Evolutionary conservation across 108 stramenopile genomes (phyloP).

Genomic region (Nitzschia inconspicua): DNA sequence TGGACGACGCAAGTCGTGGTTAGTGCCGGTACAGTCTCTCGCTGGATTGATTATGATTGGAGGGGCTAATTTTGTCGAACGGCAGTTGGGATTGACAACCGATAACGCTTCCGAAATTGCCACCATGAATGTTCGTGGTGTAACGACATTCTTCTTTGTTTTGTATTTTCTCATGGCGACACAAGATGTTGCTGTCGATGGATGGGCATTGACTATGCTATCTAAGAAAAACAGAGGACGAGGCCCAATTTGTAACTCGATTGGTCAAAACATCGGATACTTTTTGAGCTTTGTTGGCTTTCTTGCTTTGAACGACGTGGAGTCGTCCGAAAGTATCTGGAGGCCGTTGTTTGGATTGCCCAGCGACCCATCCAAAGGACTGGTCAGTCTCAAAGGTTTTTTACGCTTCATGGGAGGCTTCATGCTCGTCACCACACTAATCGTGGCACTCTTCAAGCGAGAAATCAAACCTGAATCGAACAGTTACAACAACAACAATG

Average conservation of each 20-base stretch:
- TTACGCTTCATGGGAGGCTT: constrained; percentile 90
- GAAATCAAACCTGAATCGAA: constrained; percentile 23
- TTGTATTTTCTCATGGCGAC: constrained; percentile 99
- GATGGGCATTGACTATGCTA: constrained; percentile 99
- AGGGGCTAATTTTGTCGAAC: constrained; percentile 81
- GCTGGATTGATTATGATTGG: constrained; percentile 85
- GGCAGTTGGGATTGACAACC: constrained; percentile 55
- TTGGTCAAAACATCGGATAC: constrained; percentile 98
- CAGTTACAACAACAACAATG: constrained; percentile 19
- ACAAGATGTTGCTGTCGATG: constrained; percentile 99
- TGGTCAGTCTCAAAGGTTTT: constrained; percentile 87
- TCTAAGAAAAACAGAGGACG: constrained; percentile 90
- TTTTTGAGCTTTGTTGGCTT: constrained; percentile 95
- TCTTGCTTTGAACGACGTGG: constrained; percentile 92
- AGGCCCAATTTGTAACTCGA: constrained; percentile 93
- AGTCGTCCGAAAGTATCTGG: constrained; percentile 83
- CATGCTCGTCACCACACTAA: constrained; percentile 86
- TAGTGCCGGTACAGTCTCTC: constrained; percentile 93
- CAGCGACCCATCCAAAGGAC: constrained; percentile 51
- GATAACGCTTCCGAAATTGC: constrained; percentile 4
- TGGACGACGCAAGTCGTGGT: constrained; percentile 96
- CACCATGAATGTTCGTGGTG: constrained; percentile 68
- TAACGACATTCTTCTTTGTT: constrained; percentile 92
- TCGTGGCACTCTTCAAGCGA: constrained; percentile 91
- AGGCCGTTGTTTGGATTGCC: constrained; percentile 64